phyloP scores from a whole-genome alignment of 2,329 filamentous ascomycete species.

The Fonsecaea multimorphosa region DNA sequence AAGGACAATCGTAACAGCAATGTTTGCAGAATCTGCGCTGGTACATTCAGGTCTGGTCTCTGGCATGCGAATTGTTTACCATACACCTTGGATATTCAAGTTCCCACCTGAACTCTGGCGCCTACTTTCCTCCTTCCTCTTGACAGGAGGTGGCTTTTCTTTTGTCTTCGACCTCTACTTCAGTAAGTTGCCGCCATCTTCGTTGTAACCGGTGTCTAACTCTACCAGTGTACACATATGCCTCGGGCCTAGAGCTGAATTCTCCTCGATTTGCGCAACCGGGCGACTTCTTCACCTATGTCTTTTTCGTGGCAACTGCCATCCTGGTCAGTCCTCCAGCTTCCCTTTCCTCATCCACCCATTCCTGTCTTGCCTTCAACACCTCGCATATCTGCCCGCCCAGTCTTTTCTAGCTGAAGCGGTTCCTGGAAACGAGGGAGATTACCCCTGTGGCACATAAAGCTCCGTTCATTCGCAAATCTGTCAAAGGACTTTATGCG shows the following conservation, averaged over 20 bases:
- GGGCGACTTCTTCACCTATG: constrained; percentile 81
- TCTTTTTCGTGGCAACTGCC: constrained; percentile 72
- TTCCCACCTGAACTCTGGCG: constrained; percentile 67
- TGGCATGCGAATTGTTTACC: constrained; percentile 54
- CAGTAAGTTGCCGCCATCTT: constrained; percentile 51
- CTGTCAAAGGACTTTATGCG: constrained; percentile 64
- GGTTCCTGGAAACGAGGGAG: constrained; percentile 86
- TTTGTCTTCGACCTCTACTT: constrained; percentile 79
- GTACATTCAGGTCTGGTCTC: constrained; percentile 65
- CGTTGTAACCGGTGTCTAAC: constrained; percentile 41
- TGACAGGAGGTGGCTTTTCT: constrained; percentile 61
- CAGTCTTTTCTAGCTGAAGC: constrained; percentile 73
- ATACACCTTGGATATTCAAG: constrained; percentile 61
- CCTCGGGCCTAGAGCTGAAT: constrained; percentile 73
- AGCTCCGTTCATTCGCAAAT: constrained; percentile 71
- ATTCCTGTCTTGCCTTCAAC: constrained; percentile 37
- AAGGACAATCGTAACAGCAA: constrained; percentile 71
- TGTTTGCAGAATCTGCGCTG: constrained; percentile 67
- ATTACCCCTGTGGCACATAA: constrained; percentile 71
- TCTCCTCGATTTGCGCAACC: constrained; percentile 74
- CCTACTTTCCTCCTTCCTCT: constrained; percentile 62
- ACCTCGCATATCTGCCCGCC: constrained; percentile 81
- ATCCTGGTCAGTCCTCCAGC: constrained; percentile 74
- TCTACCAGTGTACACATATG: constrained; percentile 72
- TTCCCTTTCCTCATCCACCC: constrained; percentile 36